Evolutionary conservation across 805 yeast genomes (phyloP).

Genomic region (Pichia exigua): DNA sequence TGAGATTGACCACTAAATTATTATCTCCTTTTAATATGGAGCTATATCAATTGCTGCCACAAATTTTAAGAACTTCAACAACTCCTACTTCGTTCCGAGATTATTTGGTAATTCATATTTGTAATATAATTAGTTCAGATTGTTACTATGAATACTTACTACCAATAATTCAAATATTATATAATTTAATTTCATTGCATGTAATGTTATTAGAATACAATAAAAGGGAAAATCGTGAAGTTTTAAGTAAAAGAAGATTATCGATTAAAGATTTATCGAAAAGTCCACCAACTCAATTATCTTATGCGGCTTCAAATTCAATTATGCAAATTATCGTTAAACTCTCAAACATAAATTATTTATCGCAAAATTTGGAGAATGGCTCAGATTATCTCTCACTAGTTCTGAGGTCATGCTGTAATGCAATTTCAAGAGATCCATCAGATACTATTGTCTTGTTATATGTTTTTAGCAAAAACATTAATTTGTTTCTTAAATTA

Average conservation of each 20-base stretch:
- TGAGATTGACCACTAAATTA: conserved; percentile 31
- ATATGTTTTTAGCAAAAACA: conserved; percentile 40
- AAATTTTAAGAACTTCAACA: conserved; percentile 34
- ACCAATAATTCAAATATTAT: conserved; percentile 49
- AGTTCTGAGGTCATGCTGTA: conserved; percentile 47
- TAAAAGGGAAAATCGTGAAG: conserved; percentile 4
- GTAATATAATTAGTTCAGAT: conserved; percentile 33
- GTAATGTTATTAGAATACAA: conserved; percentile 1
- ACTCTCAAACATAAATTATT: conserved; percentile 30
- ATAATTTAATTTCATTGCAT: conserved; percentile 46
- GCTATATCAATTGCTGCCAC: conserved; percentile 45
- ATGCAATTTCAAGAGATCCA: conserved; percentile 43
- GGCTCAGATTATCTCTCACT: conserved; percentile 54
- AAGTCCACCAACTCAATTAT: conserved; percentile 31
- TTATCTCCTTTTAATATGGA: conserved; percentile 37
- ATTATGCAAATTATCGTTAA: conserved; percentile 37
- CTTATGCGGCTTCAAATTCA: conserved; percentile 41
- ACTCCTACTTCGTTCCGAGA: conserved; percentile 51
- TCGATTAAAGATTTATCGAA: conserved; percentile 7
- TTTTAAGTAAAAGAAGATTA: conserved; percentile 14
- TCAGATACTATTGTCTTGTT: conserved; percentile 46
- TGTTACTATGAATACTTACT: conserved; percentile 31
- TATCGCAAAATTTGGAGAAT: conserved; percentile 29
- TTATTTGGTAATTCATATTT: conserved; percentile 47
- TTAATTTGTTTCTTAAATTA: conserved; percentile 31